These are phyloP conservation scores for Bolboschoenus planiculmis DNA, from an alignment of 176 grass and related monocot species.

Conservation along the genomic window DNA sequence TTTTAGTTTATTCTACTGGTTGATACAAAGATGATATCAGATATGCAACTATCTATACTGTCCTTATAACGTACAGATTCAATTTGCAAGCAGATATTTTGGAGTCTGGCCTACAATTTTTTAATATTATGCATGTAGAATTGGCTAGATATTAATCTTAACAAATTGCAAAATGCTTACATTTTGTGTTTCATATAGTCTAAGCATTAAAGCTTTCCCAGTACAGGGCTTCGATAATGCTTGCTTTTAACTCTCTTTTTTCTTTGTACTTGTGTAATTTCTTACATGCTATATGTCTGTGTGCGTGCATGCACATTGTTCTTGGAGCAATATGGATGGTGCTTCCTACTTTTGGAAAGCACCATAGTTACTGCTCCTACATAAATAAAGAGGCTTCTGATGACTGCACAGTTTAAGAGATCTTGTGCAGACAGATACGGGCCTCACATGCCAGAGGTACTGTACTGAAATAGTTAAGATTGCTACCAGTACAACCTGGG, in stretches of 20 bases:
- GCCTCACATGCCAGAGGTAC: not conserved
- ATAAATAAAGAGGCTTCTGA: slow-evolving; percentile 29
- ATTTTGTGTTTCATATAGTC: not conserved
- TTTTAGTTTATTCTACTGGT: not conserved
- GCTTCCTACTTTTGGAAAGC: slow-evolving; percentile 12
- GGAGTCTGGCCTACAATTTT: not conserved
- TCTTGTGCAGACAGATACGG: slow-evolving; percentile 27
- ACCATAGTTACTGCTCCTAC: slow-evolving; percentile 10
- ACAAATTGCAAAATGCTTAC: not conserved
- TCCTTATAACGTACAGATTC: not conserved
- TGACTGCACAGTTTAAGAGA: slow-evolving; percentile 22
- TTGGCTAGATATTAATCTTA: not conserved
- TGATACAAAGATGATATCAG: not conserved
- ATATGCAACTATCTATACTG: not conserved
- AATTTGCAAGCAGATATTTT: not conserved
- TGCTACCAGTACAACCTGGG: not conserved
- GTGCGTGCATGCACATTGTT: not conserved
- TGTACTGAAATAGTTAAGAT: not conserved
- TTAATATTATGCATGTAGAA: not conserved
- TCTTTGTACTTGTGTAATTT: not conserved
- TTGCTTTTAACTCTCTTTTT: not conserved
- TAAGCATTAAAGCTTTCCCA: not conserved
- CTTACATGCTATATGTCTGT: not conserved
- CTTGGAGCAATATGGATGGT: slow-evolving; percentile 15
- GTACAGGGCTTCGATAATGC: not conserved